Base-by-base conservation (phyloP, 345 rosid species). In the Eucalyptus erythrocorys region DNA sequence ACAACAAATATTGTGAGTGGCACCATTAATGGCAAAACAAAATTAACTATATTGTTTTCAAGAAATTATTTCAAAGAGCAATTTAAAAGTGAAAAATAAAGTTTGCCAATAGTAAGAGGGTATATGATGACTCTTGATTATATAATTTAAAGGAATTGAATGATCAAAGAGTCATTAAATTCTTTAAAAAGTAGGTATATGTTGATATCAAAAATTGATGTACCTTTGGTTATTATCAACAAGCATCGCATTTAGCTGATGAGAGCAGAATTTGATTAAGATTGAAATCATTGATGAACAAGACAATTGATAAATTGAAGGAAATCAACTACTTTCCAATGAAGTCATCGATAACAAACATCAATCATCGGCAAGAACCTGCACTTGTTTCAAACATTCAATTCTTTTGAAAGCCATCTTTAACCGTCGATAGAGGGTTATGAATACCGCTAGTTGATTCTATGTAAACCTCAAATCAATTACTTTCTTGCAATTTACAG, bases 281-380 rank as follows among this genome's bases (percentile, higher is more conserved):
- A 59, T 59, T 27, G 66, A 59, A 64, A 13, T 30, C 71, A 30
- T 2, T 13, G 2, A n/a, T 64, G 16, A 30, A 30, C 34, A 13
- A 30, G 0, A 30, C 17, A 64, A 64, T 64, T 27, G 14, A 59
- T 27, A 59, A 55, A 59, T 59, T 32, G 1, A 59, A 10, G n/a
- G 1, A 27, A 57, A 59, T 59, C 4, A 1, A 27, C n/a, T 26
- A 64, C 76, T n/a, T 16, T 13, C 0, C 76, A 64, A 30, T 13
- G 10, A 64, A n/a, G 2, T 59, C 8, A 12, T 1, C 1, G 0
- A 59, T 27, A 27, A 27, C 61, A 27, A 26, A 59, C 7, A 12
- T 27, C 4, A 27, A 27, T 57, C 2, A 12, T 59, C 1, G 16
- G 27, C 66, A 59, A 27, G 32, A 59, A 26, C n/a, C 14, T 59